Base-by-base conservation (phyloP, 306 rosid genomes). In the Carpinus fangiana region DNA sequence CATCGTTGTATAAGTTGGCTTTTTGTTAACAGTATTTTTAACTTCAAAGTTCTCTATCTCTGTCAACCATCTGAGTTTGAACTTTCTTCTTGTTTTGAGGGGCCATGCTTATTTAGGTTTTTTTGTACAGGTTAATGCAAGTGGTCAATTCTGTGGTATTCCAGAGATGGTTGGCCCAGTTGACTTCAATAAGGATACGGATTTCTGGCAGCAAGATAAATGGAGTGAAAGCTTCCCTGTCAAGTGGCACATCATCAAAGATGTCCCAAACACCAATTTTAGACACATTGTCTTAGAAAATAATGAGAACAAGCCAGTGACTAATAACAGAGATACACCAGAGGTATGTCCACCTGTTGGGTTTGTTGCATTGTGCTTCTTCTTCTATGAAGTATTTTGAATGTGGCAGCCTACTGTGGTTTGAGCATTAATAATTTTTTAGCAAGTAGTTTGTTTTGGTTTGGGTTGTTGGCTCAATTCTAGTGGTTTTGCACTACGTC, bases 141-240 rank as follows among this genome's bases (percentile, higher is more conserved):
- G 98, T 56, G 98, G 96, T 70, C 98, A 94, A 73, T 94, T 94
- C 73, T 92, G 98, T 54, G 97, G 98, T 31, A 88, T 92, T 20
- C 96, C 94, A 0, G 97, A 94, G 90, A 94, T 94, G 94, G 73
- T 75, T 73, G 96, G 97, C 34, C 80, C 89, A 3, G 95, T 92
- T 72, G 98, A 94, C 80, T 92, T 89, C 81, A 78, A 81, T 73
- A 90, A 77, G 87, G 96, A 94, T 80, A 89, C 92, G 98, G 94
- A 90, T 86, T 94, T 94, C 73, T 94, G 98, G 97, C 98, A 94
- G 89, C 98, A 94, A 82, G 97, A 90, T 82, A 94, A 94, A 86
- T 94, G 98, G 98, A 90, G 87, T 84, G 98, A 97, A 48, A 90
- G 93, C 90, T 94, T 94, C 82, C 91, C 94, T 87, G 95, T 94